A percentile compares a stretch with the other conserved stretches of the same genome.
Conservation (phyloP, 208 protist genomes). For the Giardia muris region DNA sequence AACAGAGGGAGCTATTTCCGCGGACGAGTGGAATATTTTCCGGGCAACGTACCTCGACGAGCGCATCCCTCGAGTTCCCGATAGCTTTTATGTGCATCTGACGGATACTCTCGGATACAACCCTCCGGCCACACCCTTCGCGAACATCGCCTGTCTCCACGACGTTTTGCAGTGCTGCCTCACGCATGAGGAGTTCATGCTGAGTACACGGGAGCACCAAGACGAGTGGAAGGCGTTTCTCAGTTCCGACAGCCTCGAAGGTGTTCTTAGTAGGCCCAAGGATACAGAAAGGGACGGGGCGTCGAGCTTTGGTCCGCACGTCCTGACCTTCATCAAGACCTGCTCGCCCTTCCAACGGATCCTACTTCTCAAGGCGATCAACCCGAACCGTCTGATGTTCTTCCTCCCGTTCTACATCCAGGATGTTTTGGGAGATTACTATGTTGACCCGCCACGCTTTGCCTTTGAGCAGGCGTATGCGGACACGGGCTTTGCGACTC, state of each 20-base stretch:
- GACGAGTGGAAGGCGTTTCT: not conserved
- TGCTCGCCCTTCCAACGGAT: slow-evolving; percentile 73
- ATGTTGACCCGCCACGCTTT: slow-evolving; percentile 80
- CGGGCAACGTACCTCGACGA: not conserved
- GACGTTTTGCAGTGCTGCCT: not conserved
- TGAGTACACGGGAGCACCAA: not conserved
- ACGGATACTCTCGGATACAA: not conserved
- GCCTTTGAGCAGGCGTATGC: slow-evolving; percentile 75
- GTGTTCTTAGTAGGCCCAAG: not conserved
- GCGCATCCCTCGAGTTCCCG: not conserved
- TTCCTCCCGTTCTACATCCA: not conserved
- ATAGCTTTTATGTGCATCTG: not conserved
- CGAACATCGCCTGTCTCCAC: not conserved
- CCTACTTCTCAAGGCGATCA: slow-evolving; percentile 72
- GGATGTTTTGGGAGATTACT: slow-evolving; percentile 43
- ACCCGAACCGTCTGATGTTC: slow-evolving; percentile 55
- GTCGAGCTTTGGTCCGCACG: not conserved
- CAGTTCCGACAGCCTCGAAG: not conserved
- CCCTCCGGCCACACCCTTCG: not conserved
- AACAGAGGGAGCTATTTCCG: not conserved
- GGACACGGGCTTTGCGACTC: slow-evolving; percentile 64
- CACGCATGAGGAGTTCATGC: not conserved
- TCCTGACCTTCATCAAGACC: slow-evolving; percentile 53
- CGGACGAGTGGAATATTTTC: slow-evolving; percentile 29
- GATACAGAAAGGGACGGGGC: not conserved